Conservation (phyloP, 352 stramenopile species). For the Globisporangium lucens region DNA sequence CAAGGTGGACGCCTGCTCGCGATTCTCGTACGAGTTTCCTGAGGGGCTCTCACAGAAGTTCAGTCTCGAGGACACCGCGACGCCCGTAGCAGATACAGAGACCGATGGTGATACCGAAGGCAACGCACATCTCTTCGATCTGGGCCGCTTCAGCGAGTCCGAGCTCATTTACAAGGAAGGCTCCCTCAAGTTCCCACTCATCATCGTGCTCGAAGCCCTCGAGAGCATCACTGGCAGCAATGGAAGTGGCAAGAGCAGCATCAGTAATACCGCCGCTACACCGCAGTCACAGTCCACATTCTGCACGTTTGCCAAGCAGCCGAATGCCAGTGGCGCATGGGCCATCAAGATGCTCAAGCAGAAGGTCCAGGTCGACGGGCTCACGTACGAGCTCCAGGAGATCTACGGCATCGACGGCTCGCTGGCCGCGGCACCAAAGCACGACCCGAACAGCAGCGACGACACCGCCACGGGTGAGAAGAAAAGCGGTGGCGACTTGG, state of each 20-base stretch:
- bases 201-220: slow-evolving; percentile 66
- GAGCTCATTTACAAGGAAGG: slow-evolving; percentile 49
- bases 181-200: slow-evolving; percentile 54
- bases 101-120: slow-evolving; percentile 16
- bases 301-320: slow-evolving; percentile 58
- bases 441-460: slow-evolving; percentile 18
- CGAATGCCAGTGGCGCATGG: slow-evolving; percentile 35
- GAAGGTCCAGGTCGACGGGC: slow-evolving; percentile 64
- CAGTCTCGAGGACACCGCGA: slow-evolving; percentile 23
- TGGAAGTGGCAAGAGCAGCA: not conserved
- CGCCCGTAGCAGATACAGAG: not conserved
- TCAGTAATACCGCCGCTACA: not conserved
- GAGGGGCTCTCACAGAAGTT: slow-evolving; percentile 59
- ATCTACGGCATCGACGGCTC: slow-evolving; percentile 85
- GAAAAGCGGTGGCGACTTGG: slow-evolving; percentile 10
- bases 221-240: slow-evolving; percentile 5
- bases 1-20: slow-evolving; percentile 31
- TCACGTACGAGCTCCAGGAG: slow-evolving; percentile 86
- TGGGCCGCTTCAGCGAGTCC: slow-evolving; percentile 30
- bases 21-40: slow-evolving; percentile 38
- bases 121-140: slow-evolving; percentile 31
- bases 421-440: slow-evolving; percentile 44
- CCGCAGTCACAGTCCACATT: slow-evolving; percentile 82
- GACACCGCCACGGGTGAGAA: slow-evolving; percentile 10
- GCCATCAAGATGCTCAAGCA: slow-evolving; percentile 82